Evolutionary conservation across 768 basidiomycete genomes (phyloP), one percentile per base, ranked within the genome.

Genomic region (Lactifluus pinguis): DNA sequence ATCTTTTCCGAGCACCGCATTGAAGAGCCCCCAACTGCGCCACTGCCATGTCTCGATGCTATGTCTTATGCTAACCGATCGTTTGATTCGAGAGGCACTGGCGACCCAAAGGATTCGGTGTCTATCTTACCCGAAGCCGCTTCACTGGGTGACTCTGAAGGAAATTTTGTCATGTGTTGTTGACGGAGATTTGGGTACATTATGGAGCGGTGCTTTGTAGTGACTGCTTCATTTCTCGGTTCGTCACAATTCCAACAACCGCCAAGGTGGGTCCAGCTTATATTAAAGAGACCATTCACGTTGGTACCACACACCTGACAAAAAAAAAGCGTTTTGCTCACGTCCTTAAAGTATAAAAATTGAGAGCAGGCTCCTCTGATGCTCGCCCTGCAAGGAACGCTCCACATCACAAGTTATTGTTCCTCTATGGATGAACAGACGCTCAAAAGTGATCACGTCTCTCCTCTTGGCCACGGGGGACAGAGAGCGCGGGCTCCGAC

Each of bases 371-470:
- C 56, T 3, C 51, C 4, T 41, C 32, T 39, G 32, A 62, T 62
- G 61, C 41, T 62, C 29, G 61, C 47, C 39, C 10, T 53, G 7
- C 52, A 36, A 50, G 48, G 56, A 29, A 58, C 47, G 48, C 56
- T 58, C 47, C 49, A 9, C 42, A 36, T 58, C 52, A 11, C 39
- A 62, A 36, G 45, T 49, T 25, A 49, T 62, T 57, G 52, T 25
- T 62, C 56, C 45, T 38, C 47, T 30, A 62, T 62, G 61, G 61
- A 62, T 54, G 61, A 62, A 44, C 56, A 58, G 58, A 52, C 41
- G 38, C 41, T 42, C 38, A 38, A 25, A 53, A 44, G 47, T 36
- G 52, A 39, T 44, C 19, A 49, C 55, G 1, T 13, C 55, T 61
- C 60, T 53, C 32, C 55, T 57, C 47, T 55, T 4, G 45, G 39